Evolutionary conservation across 148 eudicot species (phyloP).

Genomic region (Vaccinium vitisidaea): DNA sequence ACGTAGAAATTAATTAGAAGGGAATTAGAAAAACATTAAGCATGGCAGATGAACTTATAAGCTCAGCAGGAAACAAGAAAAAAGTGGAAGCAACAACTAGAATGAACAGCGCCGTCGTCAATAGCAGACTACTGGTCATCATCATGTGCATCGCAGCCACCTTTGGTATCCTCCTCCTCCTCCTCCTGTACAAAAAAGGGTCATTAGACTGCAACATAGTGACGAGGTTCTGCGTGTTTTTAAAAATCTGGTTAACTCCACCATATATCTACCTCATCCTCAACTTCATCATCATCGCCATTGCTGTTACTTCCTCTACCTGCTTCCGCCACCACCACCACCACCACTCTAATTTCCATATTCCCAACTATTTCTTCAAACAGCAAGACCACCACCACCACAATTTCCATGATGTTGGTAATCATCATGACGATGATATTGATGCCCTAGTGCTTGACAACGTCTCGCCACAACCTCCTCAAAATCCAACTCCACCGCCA

Average conservation of each 20-base stretch:
- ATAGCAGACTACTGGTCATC: not conserved
- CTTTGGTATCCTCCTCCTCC: not conserved
- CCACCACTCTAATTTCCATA: constrained; percentile 15
- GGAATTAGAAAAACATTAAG: not conserved
- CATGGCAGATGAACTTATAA: not conserved
- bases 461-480: not conserved
- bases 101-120: not conserved
- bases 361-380: not conserved
- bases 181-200: not conserved
- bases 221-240: not conserved
- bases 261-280: constrained; percentile 41
- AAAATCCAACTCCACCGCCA: not conserved
- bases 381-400: not conserved
- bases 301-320: constrained; percentile 36
- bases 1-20: not conserved
- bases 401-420: not conserved
- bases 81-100: not conserved
- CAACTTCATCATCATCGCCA: constrained; percentile 45
- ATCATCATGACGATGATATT: not conserved
- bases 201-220: not conserved
- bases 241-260: constrained; percentile 25
- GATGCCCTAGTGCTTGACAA: not conserved
- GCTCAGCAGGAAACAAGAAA: not conserved
- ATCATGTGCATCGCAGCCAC: not conserved
- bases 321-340: constrained; percentile 9